Conservation (phyloP, 2,329 filamentous ascomycete species). For the Pleurostoma richardsiae region DNA sequence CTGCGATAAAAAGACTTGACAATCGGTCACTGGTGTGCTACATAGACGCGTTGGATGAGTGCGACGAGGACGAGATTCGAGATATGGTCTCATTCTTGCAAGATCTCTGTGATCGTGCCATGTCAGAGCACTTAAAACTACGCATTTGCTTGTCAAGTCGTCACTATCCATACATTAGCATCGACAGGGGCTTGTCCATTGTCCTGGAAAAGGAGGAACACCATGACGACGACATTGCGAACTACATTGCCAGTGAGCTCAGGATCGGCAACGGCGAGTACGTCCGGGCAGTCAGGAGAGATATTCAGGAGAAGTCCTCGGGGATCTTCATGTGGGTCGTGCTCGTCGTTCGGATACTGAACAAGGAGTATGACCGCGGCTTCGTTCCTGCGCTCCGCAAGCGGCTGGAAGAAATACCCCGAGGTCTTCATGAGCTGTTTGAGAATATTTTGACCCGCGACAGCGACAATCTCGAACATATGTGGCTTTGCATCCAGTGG, state of each 20-base stretch:
- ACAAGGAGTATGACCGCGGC: slow-evolving; percentile 24
- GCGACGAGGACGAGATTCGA: slow-evolving; percentile 29
- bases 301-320: slow-evolving; percentile 28
- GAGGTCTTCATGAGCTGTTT: slow-evolving; percentile 40
- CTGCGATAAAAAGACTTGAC: slow-evolving; percentile 9
- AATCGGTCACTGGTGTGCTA: slow-evolving; percentile 6
- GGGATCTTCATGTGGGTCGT: slow-evolving; percentile 37
- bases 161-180: slow-evolving; percentile 37
- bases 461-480: slow-evolving; percentile 24
- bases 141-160: slow-evolving; percentile 39
- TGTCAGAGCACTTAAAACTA: slow-evolving; percentile 13
- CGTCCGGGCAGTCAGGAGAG: slow-evolving; percentile 10
- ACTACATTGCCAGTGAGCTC: slow-evolving; percentile 22
- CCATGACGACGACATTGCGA: slow-evolving; percentile 27
- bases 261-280: slow-evolving; percentile 9
- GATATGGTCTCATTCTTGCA: slow-evolving; percentile 39
- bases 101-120: slow-evolving; percentile 21
- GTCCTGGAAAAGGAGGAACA: slow-evolving; percentile 27
- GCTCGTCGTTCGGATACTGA: slow-evolving; percentile 27
- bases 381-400: slow-evolving; percentile 15
- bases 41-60: slow-evolving; percentile 14
- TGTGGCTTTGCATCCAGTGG: slow-evolving; percentile 44
- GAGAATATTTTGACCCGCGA: slow-evolving; percentile 43
- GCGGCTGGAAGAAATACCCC: slow-evolving; percentile 26
- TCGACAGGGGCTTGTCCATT: slow-evolving; percentile 19